These are phyloP conservation scores for Candida labiduridarum DNA, from an alignment of 1,139 yeast species.

Conservation along the genomic window DNA sequence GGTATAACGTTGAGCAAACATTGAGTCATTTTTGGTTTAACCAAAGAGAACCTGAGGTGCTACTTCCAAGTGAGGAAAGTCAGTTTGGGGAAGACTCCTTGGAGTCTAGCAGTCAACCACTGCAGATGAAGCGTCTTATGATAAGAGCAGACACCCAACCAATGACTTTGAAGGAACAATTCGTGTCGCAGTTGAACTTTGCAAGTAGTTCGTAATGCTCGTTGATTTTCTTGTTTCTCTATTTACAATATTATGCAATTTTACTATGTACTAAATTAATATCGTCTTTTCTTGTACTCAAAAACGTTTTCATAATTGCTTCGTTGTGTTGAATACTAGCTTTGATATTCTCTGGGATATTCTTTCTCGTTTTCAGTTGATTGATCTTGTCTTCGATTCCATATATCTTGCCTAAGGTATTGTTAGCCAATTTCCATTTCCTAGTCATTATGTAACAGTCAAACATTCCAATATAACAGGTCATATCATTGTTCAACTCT, in stretches of 20 bases:
- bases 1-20: constrained; percentile 56
- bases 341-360: constrained; percentile 27
- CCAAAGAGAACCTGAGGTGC: constrained; percentile 3
- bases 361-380: constrained; percentile 10
- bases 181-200: constrained; percentile 29
- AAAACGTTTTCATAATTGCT: constrained; percentile 32
- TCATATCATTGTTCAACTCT: constrained; percentile 57
- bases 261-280: constrained; percentile 12
- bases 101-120: constrained; percentile 1
- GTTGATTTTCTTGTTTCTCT: not conserved
- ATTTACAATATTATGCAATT: not conserved
- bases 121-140: constrained; percentile 7
- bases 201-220: not conserved
- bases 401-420: constrained; percentile 29
- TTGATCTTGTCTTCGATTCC: constrained; percentile 22
- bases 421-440: constrained; percentile 31
- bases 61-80: constrained; percentile 8
- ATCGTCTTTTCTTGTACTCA: constrained; percentile 28
- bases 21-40: constrained; percentile 61
- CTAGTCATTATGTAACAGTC: constrained; percentile 48
- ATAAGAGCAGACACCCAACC: constrained; percentile 35
- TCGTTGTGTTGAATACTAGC: constrained; percentile 28
- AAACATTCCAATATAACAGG: constrained; percentile 75
- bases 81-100: constrained; percentile 7
- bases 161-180: constrained; percentile 34